Base-by-base conservation (phyloP, 1,284 basidiomycete genomes). In the Anthracocystis setariae region DNA sequence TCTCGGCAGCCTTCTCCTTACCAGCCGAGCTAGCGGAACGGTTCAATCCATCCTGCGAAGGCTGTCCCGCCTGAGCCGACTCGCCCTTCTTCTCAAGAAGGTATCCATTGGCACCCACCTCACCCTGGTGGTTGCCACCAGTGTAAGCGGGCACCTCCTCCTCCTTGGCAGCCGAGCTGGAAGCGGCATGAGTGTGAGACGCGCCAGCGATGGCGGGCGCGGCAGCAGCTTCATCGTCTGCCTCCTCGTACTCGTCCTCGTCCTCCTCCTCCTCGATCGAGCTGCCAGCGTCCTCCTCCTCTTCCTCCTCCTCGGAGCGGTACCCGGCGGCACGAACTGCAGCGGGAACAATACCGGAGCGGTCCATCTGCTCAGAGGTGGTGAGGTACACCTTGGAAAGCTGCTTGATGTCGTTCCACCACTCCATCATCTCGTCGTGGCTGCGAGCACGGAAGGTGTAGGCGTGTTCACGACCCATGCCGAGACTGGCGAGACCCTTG, bases 351-450 rank as follows among this genome's bases (percentile, higher is more conserved):
- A 93, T 93, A 5, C 96, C 95, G 48, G 90, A 90, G 53, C 95
- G 87, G 85, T 97, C 93, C 86, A 98, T 92, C 82, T 90, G 88
- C 86, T 98, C 95, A 70, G 90, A 92, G 49, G 94, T 93, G 55
- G 97, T 93, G 57, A 98, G 88, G 84, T 98, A 98, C 73, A 95
- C 87, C 61, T 94, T 94, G 81, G 92, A 94, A 59, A 98, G 87
- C 93, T 98, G 96, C 77, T 94, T 87, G 55, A 96, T 87, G 84
- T 98, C 96, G 84, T 98, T 98, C 95, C 96, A 98, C 92, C 96
- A 97, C 85, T 98, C 95, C 93, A 98, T 94, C 92, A 98, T 93
- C 82, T 97, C 95, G 74, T 98, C 94, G 80, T 92, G 89, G 73
- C 89, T 91, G 69, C 94, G 87, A 43, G 92, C 89, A 50, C 94